Percentiles rank a stretch among this genome's conserved stretches.
Conservation (phyloP, 257 asterid species). For the Plectranthus barbatus region DNA sequence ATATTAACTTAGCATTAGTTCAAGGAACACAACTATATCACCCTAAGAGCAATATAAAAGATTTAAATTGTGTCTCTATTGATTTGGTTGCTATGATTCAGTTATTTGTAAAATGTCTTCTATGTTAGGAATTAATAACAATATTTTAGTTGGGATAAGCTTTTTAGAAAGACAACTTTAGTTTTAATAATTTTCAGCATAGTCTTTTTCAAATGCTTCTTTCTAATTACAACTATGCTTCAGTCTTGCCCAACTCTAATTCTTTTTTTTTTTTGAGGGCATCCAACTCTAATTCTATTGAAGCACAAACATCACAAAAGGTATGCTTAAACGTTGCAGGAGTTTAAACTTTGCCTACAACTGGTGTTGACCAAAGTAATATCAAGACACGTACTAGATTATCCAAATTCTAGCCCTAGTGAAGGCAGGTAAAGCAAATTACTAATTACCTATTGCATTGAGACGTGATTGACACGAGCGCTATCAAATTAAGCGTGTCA, state of each 20-base stretch:
- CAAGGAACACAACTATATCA: too few species aligned
- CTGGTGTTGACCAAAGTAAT: neutral
- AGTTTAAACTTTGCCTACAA: neutral
- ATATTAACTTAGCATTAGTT: too few species aligned
- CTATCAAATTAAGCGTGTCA: neutral
- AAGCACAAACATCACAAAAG: neutral
- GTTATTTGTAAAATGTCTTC: too few species aligned
- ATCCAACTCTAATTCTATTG: neutral
- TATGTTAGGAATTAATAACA: neutral
- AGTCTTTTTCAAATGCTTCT: neutral
- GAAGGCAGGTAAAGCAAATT: neutral
- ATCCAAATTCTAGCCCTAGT: constrained; percentile 4
- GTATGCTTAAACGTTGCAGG: neutral
- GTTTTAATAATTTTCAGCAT: neutral
- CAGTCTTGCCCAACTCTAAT: constrained; percentile 5
- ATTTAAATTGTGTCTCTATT: too few species aligned
- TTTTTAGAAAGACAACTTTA: neutral
- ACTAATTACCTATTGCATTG: neutral
- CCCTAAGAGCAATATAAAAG: too few species aligned
- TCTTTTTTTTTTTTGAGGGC: too few species aligned
- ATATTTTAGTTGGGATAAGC: neutral
- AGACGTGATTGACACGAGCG: neutral
- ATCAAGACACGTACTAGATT: neutral
- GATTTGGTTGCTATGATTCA: too few species aligned
- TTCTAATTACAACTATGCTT: neutral